Conservation (phyloP, 2,329 filamentous ascomycete species). For the Pseudocercospora macadamiae region DNA sequence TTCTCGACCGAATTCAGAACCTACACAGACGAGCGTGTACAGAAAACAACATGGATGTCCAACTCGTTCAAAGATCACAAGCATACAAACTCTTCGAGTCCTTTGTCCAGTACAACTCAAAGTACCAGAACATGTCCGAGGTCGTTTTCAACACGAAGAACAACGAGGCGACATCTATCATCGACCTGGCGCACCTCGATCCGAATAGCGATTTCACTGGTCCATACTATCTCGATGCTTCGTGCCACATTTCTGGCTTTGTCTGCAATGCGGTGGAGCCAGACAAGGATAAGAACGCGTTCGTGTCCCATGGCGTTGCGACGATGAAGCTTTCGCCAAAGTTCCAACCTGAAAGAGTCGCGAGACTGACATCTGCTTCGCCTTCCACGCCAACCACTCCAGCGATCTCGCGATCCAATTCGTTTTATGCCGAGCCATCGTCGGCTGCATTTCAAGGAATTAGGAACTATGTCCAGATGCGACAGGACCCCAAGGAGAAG, state of each 20-base stretch:
- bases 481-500: conserved; percentile 27
- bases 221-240: conserved; percentile 43
- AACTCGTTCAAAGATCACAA: conserved; percentile 25
- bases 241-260: conserved; percentile 43
- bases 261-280: conserved; percentile 41
- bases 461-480: conserved; percentile 41
- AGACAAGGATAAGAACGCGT: conserved; percentile 37
- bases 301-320: conserved; percentile 42
- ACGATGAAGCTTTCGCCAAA: conserved; percentile 33
- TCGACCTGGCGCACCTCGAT: conserved; percentile 35
- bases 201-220: conserved; percentile 35
- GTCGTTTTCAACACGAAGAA: conserved; percentile 28
- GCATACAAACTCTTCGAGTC: conserved; percentile 33
- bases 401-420: neutral
- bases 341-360: conserved; percentile 21
- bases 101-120: conserved; percentile 31
- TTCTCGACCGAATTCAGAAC: conserved; percentile 26
- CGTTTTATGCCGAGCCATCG: neutral
- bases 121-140: conserved; percentile 35
- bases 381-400: conserved; percentile 15
- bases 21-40: conserved; percentile 22
- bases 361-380: conserved; percentile 14
- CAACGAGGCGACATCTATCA: conserved; percentile 33
- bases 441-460: neutral
- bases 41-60: conserved; percentile 20